A percentile compares a stretch with the other conserved stretches of the same genome.
phyloP scores from a whole-genome alignment of 2,329 filamentous ascomycete species.

The Neofusicoccum parvum region DNA sequence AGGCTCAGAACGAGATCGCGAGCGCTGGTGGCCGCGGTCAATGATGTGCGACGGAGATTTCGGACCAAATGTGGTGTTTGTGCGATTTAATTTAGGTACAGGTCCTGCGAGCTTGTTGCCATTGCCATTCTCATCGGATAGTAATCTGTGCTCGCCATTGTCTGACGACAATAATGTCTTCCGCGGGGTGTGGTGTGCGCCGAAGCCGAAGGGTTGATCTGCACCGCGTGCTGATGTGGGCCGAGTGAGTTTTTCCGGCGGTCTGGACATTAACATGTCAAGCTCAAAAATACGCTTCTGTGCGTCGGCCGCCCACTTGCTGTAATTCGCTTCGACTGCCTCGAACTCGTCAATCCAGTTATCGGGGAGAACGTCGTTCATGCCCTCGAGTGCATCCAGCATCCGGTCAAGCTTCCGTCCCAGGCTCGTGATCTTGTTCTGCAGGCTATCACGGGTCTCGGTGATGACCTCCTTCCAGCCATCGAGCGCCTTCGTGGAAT shows the following conservation, averaged over 20 bases:
- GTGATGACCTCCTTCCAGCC: conserved; percentile 45
- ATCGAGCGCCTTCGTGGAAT: conserved; percentile 35
- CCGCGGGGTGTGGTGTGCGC: not conserved
- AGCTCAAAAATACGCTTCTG: conserved; percentile 73
- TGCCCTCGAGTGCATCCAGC: conserved; percentile 83
- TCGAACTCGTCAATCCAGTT: conserved; percentile 88
- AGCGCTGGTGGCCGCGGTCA: conserved; percentile 17
- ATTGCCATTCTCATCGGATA: not conserved
- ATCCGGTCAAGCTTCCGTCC: conserved; percentile 79
- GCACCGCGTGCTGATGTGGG: conserved; percentile 21
- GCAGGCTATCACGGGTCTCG: conserved; percentile 63
- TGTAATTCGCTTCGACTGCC: conserved; percentile 73
- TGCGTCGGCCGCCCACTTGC: conserved; percentile 77
- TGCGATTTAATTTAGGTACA: conserved; percentile 20
- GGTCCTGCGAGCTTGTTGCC: conserved; percentile 7
- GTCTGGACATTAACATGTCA: conserved; percentile 43
- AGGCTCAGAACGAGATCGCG: conserved; percentile 17
- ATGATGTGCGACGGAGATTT: not conserved
- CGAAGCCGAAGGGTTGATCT: conserved; percentile 14
- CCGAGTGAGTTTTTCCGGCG: conserved; percentile 17
- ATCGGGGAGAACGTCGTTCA: conserved; percentile 81
- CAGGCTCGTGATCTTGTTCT: conserved; percentile 68
- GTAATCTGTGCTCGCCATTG: conserved; percentile 9
- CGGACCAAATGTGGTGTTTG: conserved; percentile 17
- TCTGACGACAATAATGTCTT: not conserved